Evolutionary conservation across 2,329 filamentous ascomycete species (phyloP), one percentile per base, ranked within the genome.

Genomic region (Trichothecium roseum): DNA sequence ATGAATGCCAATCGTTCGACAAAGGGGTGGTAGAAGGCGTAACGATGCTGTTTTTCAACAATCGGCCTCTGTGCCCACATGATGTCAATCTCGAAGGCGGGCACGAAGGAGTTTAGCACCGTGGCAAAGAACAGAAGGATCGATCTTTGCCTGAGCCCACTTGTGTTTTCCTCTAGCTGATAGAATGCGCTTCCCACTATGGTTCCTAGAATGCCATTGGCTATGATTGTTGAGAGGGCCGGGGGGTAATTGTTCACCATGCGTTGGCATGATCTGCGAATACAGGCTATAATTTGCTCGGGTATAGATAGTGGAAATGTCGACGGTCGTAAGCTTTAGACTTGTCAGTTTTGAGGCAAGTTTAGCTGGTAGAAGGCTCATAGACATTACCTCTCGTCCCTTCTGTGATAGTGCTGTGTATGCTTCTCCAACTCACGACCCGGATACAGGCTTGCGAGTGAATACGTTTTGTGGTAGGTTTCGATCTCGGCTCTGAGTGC

Each of bases 101-200:
- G 66, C 0, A 62, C 66, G 14, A 79, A 53, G 3, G 73, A 74
- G 42, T 75, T 78, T 43, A 78, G 60, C 3, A 80, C 54, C 17
- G 78, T 54, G 3, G 73, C 72, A 42, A 78, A 66, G 57, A 81
- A 81, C 8, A 80, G 53, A 3, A 72, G 63, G 0, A 71, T 66
- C 8, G 72, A 74, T 33, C 67, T 69, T 2, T 66, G 55, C 42
- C 64, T 69, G 51, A 78, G 74, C 1, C 66, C 65, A 3, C 52
- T 56, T 0, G 73, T 70, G 1, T 64, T 63, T 10, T 68, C 43
- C 0, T 67, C 63, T 0, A 63, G 65, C 3, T 63, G 64, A 45
- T 59, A 80, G 50, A 75, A 81, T 35, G 79, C 64, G 1, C 69
- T 74, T 14, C 74, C 75, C 30, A 80, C 65, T 39, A 81, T 75